Conservation (phyloP, 179 eudicot species). For the Heliamphora pulchella region DNA sequence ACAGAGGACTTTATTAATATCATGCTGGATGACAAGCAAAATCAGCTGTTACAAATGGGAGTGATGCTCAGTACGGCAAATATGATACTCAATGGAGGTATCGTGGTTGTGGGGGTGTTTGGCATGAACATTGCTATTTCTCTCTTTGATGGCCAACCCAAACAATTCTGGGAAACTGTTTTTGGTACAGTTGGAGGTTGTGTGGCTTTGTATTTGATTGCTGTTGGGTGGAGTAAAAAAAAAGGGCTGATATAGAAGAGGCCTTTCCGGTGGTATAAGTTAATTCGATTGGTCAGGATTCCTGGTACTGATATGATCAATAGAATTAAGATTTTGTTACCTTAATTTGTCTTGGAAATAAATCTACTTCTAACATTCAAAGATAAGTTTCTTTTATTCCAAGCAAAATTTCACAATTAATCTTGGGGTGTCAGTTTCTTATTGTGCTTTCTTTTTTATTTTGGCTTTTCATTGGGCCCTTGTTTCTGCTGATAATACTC, state of each 20-base stretch:
- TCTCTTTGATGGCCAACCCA: slow-evolving; percentile 23
- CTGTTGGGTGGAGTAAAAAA: slow-evolving; percentile 42
- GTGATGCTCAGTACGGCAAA: slow-evolving; percentile 49
- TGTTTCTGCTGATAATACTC: not conserved
- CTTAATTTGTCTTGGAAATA: not conserved
- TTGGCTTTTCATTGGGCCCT: not conserved
- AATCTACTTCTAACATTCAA: no score
- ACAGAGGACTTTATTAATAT: slow-evolving; percentile 59
- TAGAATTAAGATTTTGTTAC: not conserved
- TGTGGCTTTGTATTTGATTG: slow-evolving; percentile 29
- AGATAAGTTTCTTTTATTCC: no score
- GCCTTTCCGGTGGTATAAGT: not conserved
- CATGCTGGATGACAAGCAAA: slow-evolving; percentile 59
- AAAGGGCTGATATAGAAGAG: slow-evolving; percentile 13
- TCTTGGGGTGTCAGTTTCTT: no score
- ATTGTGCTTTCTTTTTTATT: no score
- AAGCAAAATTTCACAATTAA: no score
- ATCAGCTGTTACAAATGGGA: slow-evolving; percentile 61
- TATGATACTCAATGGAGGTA: slow-evolving; percentile 45
- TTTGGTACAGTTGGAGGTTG: slow-evolving; percentile 33
- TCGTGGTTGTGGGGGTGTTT: slow-evolving; percentile 45
- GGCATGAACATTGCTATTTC: slow-evolving; percentile 49
- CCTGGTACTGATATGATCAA: not conserved
- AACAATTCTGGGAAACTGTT: slow-evolving; percentile 34
- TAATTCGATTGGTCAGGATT: not conserved